phyloP scores from a whole-genome alignment of 2,329 filamentous ascomycete genomes.

The Epichloe typhina region DNA sequence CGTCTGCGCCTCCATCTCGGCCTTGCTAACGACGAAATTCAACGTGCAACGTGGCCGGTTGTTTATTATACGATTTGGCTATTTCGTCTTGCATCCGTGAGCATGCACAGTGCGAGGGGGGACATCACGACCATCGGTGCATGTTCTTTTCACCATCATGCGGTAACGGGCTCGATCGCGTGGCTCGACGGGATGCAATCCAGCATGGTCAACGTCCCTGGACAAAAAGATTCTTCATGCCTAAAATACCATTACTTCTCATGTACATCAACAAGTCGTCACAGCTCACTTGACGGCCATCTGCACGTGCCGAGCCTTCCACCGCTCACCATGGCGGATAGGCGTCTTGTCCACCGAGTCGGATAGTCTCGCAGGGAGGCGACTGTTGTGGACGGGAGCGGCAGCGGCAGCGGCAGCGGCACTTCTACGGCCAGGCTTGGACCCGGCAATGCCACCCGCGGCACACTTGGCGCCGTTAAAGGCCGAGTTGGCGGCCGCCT shows the following conservation, averaged over 20 bases:
- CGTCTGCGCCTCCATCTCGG: neutral
- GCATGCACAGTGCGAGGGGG: no score
- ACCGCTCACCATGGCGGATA: neutral
- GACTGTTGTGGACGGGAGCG: neutral
- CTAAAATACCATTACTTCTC: no score
- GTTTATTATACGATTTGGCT: no score
- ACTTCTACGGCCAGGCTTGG: conserved; percentile 1
- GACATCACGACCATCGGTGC: no score
- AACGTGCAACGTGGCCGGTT: no score
- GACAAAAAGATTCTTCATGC: no score
- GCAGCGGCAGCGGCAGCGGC: neutral
- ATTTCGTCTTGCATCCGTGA: no score
- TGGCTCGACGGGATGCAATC: no score
- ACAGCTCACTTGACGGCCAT: conserved; percentile 1
- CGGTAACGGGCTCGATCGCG: no score
- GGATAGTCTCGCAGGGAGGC: neutral
- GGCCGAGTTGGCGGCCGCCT: conserved; percentile 25
- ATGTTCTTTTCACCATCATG: no score
- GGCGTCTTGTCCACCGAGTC: conserved; percentile 1
- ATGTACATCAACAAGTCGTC: neutral
- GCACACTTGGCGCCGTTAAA: conserved; percentile 29
- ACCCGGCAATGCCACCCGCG: conserved; percentile 18
- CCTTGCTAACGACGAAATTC: no score
- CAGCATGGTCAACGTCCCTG: no score
- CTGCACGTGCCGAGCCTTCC: conserved; percentile 5